A percentile compares a stretch with the other conserved stretches of the same genome.
Evolutionary conservation across 2,329 filamentous ascomycete species (phyloP).

Genomic region (Colletotrichum tropicicola): DNA sequence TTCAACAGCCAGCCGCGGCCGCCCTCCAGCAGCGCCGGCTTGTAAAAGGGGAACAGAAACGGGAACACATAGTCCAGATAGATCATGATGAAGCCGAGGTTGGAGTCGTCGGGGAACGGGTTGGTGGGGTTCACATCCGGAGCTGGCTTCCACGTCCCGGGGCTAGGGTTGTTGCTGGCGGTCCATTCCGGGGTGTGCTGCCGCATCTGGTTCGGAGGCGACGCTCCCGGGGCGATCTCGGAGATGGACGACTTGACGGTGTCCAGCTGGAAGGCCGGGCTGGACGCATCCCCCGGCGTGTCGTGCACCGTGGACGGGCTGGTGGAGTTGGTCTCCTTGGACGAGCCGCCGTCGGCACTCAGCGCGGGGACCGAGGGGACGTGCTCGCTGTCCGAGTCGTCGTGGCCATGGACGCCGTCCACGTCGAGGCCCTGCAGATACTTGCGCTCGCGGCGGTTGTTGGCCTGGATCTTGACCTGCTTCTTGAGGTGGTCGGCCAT

Average conservation of each 20-base stretch:
- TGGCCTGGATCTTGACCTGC: conserved; percentile 35
- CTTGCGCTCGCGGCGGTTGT: conserved; percentile 49
- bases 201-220: conserved; percentile 8
- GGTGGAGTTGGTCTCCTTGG: conserved; percentile 14
- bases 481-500: conserved; percentile 35
- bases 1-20: conserved; percentile 69
- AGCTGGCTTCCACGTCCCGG: not conserved
- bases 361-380: conserved; percentile 21
- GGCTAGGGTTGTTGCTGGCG: not conserved
- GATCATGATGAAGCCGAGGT: conserved; percentile 59
- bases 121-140: not conserved
- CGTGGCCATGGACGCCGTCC: not conserved
- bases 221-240: conserved; percentile 18
- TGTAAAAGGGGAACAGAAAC: conserved; percentile 71
- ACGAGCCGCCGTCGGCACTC: conserved; percentile 17
- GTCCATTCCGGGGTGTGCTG: conserved; percentile 20
- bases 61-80: conserved; percentile 71
- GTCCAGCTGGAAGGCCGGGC: conserved; percentile 23
- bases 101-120: conserved; percentile 24
- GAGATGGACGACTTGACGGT: conserved; percentile 28
- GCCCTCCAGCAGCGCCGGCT: conserved; percentile 62
- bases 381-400: conserved; percentile 16
- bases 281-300: conserved; percentile 22
- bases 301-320: conserved; percentile 26
- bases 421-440: conserved; percentile 52